Base-by-base conservation (phyloP, 495 filamentous ascomycete genomes). In the Penicillium goetzii region DNA sequence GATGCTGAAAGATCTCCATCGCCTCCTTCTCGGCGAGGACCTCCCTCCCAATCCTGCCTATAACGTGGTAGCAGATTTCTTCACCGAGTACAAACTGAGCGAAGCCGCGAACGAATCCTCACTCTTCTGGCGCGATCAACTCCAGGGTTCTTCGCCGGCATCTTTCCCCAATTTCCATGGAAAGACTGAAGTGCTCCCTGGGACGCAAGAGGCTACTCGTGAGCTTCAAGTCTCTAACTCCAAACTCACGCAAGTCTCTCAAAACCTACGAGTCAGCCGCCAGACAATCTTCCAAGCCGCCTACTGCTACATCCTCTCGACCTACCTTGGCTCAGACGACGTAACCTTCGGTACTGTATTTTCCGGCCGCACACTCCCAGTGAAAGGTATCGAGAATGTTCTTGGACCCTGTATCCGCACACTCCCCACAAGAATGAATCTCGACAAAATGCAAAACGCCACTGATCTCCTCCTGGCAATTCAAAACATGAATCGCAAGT, bases 391-490 rank as follows among this genome's bases (percentile, higher is more conserved):
- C 47, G 90, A 95, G 56, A 76, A 85, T 15, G 84, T 92, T 23
- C 72, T 90, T 56, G 92, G 92, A 0, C 92, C 92, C 0, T 91
- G 86, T 61, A 86, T 95, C 56, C 73, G 84, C 3, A 86, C 89
- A 0, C 72, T 92, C 0, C 92, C 92, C 5, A 77, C 91, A 8
- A 83, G 91, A 43, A 79, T 87, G 19, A 72, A 88, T 59, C 55
- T 82, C 1, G 56, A 65, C 10, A 73, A 78, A 41, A 78, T 80
- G 34, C 66, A 72, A 36, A 85, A 76, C 17, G 76, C 87, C 25
- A 58, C 67, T 2, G 86, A 92, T 56, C 75, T 94, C 0, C 59
- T 94, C 1, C 66, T 77, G 19, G 80, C 76, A 49, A 78, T 90
- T 10, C 90, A 92, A 25, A 72, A 78, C 17, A 76, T 77, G 6